A percentile compares a stretch with the other conserved stretches of the same genome.
These are phyloP conservation scores for Luffa aegyptiaca DNA, from an alignment of 306 rosid species.

Conservation along the genomic window DNA sequence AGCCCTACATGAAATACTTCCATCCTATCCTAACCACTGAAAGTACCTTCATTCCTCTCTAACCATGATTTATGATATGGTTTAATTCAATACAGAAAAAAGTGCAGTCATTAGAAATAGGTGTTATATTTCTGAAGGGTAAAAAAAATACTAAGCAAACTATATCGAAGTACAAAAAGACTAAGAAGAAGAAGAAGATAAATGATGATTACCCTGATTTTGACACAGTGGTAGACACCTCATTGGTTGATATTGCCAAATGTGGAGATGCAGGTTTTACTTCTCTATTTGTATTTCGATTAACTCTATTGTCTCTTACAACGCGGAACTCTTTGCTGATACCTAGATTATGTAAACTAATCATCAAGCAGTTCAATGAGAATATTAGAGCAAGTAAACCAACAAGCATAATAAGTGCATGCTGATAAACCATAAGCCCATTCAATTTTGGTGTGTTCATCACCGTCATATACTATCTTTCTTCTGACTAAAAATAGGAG, in stretches of 20 bases:
- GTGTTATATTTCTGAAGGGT: background rate
- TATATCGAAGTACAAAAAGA: background rate
- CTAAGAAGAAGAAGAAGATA: background rate
- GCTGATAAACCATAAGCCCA: background rate
- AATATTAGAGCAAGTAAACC: background rate
- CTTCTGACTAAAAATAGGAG: background rate
- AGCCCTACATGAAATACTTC: background rate
- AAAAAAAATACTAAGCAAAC: background rate
- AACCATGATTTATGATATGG: background rate
- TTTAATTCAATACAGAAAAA: background rate
- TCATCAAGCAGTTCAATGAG: conserved; percentile 15
- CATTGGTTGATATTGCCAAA: conserved; percentile 27
- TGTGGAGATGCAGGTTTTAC: conserved; percentile 44
- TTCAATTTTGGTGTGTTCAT: background rate
- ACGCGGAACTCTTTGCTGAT: conserved; percentile 76
- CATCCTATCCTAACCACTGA: conserved; percentile 1
- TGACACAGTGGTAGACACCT: conserved; percentile 24
- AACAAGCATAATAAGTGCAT: background rate
- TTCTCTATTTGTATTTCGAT: conserved; percentile 40
- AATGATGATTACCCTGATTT: conserved; percentile 48
- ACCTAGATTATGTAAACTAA: conserved; percentile 35
- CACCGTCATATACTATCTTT: background rate
- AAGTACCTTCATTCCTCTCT: background rate
- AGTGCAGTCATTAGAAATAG: background rate
- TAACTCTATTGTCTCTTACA: conserved; percentile 89